phyloP scores from a whole-genome alignment of 345 rosid genomes.

The Salix koriyanagi region DNA sequence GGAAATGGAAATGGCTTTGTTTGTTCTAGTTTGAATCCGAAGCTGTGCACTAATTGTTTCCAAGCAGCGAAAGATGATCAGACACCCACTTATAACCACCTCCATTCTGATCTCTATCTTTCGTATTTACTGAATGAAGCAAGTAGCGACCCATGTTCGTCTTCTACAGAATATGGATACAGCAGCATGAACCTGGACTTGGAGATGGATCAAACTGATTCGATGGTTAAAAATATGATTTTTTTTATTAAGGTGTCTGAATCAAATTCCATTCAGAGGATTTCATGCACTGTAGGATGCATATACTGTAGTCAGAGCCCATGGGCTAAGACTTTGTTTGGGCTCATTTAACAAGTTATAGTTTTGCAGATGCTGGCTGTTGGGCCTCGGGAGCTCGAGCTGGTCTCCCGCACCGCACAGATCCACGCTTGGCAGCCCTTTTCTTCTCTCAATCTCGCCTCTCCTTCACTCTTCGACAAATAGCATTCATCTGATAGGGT shows the following conservation, averaged over 20 bases:
- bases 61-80: constrained; percentile 10
- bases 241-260: no score
- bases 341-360: background rate
- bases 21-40: constrained; percentile 14
- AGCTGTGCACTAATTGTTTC: background rate
- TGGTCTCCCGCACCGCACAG: constrained; percentile 54
- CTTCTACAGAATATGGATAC: constrained; percentile 11
- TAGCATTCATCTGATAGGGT: no score
- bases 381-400: constrained; percentile 78
- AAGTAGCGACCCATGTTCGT: constrained; percentile 1
- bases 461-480: no score
- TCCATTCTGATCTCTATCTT: constrained; percentile 57
- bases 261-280: no score
- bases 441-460: background rate
- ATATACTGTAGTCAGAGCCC: no score
- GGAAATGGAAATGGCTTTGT: constrained; percentile 6
- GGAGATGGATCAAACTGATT: constrained; percentile 24
- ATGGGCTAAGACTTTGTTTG: no score
- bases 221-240: background rate
- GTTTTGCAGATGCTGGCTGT: constrained; percentile 58
- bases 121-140: constrained; percentile 58
- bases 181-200: constrained; percentile 12
- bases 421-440: constrained; percentile 51
- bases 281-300: no score
- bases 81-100: constrained; percentile 19